phyloP scores from a whole-genome alignment of 1,284 basidiomycete genomes.

The Apiotrichum siamense region DNA sequence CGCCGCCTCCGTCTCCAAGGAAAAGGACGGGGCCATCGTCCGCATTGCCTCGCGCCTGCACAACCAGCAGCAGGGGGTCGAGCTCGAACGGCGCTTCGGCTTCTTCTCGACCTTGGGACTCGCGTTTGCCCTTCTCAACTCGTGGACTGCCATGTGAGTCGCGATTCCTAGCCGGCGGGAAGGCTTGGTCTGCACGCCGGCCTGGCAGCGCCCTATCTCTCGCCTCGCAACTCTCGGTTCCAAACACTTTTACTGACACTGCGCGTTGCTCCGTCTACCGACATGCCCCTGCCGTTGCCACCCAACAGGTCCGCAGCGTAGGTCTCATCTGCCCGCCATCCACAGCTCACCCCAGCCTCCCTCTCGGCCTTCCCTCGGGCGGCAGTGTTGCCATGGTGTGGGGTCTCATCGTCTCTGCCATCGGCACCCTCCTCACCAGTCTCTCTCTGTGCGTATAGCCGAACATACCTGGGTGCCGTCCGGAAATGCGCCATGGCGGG shows the following conservation, averaged over 20 bases:
- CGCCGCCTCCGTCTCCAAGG: not conserved
- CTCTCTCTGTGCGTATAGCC: constrained; percentile 23
- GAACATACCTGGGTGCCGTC: too few relatives aligned
- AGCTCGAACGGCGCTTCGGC: constrained; percentile 21
- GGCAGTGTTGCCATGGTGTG: constrained; percentile 37
- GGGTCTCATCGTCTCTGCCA: constrained; percentile 31
- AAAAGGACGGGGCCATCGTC: not conserved
- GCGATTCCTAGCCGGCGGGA: not conserved
- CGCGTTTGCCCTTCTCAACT: constrained; percentile 22
- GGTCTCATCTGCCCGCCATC: not conserved
- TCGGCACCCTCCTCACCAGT: constrained; percentile 29
- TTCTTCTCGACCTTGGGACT: constrained; percentile 16
- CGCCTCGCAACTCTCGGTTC: too few relatives aligned
- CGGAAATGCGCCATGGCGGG: too few relatives aligned
- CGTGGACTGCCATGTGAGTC: constrained; percentile 12
- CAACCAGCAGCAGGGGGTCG: not conserved
- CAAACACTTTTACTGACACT: not conserved
- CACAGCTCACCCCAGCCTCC: constrained; percentile 8
- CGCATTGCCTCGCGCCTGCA: not conserved
- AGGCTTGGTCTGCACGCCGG: too few relatives aligned
- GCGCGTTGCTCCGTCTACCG: too few relatives aligned
- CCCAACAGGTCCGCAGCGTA: not conserved
- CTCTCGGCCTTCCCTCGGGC: constrained; percentile 29
- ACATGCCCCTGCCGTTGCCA: not conserved
- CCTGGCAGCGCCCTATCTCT: too few relatives aligned